Conservation (phyloP, 2,329 filamentous ascomycete genomes). For the Rhinocladiella similis region DNA sequence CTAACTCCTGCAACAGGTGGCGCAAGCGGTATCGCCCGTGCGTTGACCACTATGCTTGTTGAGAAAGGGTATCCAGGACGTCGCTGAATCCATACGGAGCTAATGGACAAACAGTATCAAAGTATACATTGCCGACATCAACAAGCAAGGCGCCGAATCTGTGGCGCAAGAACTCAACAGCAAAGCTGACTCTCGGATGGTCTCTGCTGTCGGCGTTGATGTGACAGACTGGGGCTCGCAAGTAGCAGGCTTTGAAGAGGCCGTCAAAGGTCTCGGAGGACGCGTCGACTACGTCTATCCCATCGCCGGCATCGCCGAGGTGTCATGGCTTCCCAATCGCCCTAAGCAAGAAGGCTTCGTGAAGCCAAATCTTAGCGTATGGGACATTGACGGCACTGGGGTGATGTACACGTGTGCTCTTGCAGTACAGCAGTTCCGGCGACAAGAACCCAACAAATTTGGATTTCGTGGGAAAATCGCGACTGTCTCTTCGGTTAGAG, state of each 20-base stretch:
- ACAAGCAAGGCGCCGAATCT: background rate
- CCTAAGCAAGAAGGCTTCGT: slow-evolving; percentile 28
- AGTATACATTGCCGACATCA: background rate
- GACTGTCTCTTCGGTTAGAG: slow-evolving; percentile 40
- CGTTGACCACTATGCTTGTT: background rate
- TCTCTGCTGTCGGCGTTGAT: background rate
- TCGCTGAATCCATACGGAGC: background rate
- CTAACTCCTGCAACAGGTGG: background rate
- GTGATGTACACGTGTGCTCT: slow-evolving; percentile 42
- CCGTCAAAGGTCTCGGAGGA: slow-evolving; percentile 32
- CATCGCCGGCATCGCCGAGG: slow-evolving; percentile 43
- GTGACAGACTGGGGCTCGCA: slow-evolving; percentile 22
- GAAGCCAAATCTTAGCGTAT: slow-evolving; percentile 39
- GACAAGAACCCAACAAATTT: slow-evolving; percentile 35
- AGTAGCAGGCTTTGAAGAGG: slow-evolving; percentile 35
- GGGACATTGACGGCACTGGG: slow-evolving; percentile 43
- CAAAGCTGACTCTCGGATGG: background rate
- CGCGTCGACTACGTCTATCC: slow-evolving; percentile 42
- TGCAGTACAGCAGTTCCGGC: slow-evolving; percentile 45
- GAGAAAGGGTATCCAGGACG: background rate
- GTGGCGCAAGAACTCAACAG: background rate
- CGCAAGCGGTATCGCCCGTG: background rate
- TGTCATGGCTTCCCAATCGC: slow-evolving; percentile 33
- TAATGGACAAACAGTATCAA: background rate
- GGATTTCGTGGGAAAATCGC: slow-evolving; percentile 39